phyloP scores from a whole-genome alignment of 1,139 yeast genomes.

The Saccharomycopsis crataegensis region DNA sequence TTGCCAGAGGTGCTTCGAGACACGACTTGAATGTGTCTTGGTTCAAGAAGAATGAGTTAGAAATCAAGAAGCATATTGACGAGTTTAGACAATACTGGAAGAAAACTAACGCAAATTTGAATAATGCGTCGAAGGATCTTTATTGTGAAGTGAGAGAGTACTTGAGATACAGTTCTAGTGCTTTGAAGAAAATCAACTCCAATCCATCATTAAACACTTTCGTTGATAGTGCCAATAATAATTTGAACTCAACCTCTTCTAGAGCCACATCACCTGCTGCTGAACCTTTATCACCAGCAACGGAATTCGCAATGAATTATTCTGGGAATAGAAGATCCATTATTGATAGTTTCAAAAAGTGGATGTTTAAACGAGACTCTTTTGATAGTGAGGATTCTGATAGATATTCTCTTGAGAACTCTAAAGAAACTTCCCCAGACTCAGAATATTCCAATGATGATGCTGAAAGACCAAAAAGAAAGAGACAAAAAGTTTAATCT shows the following conservation, averaged over 20 bases:
- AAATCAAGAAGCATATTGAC: constrained; percentile 78
- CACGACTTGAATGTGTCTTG: constrained; percentile 94
- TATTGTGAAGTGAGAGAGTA: constrained; percentile 79
- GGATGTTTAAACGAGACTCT: constrained; percentile 44
- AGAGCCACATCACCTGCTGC: constrained; percentile 9
- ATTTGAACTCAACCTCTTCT: constrained; percentile 2
- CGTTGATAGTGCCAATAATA: constrained; percentile 12
- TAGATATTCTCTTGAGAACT: neutral
- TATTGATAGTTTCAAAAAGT: constrained; percentile 57
- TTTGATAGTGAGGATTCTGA: neutral
- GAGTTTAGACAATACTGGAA: constrained; percentile 84
- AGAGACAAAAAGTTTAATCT: constrained; percentile 2
- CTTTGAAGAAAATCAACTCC: constrained; percentile 27
- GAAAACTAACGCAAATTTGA: constrained; percentile 61
- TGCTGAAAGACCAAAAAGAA: constrained; percentile 3
- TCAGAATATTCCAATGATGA: constrained; percentile 1
- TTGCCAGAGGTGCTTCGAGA: constrained; percentile 95
- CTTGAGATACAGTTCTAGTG: constrained; percentile 41
- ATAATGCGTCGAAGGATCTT: constrained; percentile 70
- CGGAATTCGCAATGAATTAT: constrained; percentile 57
- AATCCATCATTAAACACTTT: constrained; percentile 25
- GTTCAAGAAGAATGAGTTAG: constrained; percentile 94
- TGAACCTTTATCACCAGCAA: constrained; percentile 43
- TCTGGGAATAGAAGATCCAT: constrained; percentile 42
- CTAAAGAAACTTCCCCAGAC: neutral